Percentiles rank a stretch among this genome's conserved stretches.
These are phyloP conservation scores for Pseudogymnoascus sp. DNA, from an alignment of 2,329 filamentous ascomycete species.

Conservation along the genomic window DNA sequence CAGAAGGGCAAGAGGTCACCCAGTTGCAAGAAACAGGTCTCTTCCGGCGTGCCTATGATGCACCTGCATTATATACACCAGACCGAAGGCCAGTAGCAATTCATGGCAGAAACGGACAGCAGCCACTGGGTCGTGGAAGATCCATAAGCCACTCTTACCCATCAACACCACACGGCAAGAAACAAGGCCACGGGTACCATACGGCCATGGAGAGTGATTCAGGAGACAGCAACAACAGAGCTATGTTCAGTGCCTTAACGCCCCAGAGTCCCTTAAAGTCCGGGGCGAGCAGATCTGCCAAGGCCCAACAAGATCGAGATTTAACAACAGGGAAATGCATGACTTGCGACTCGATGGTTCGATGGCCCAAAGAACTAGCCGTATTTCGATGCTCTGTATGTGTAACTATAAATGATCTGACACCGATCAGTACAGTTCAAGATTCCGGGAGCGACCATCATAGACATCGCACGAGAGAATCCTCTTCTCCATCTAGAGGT, in stretches of 20 bases:
- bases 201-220: constrained; percentile 37
- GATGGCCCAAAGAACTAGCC: constrained; percentile 67
- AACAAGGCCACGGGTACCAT: constrained; percentile 40
- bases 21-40: not conserved
- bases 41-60: not conserved
- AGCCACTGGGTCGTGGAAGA: constrained; percentile 22
- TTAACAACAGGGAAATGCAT: constrained; percentile 70
- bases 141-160: constrained; percentile 79
- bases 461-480: not conserved
- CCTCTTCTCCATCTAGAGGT: not conserved
- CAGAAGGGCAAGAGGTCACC: not conserved
- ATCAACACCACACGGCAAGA: constrained; percentile 59
- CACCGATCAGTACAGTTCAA: constrained; percentile 29
- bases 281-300: constrained; percentile 27
- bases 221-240: constrained; percentile 39
- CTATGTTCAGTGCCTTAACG: constrained; percentile 14
- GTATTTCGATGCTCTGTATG: constrained; percentile 81
- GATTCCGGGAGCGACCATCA: not conserved
- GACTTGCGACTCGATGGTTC: constrained; percentile 74
- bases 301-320: constrained; percentile 44
- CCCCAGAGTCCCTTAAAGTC: constrained; percentile 14
- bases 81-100: not conserved
- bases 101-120: constrained; percentile 10
- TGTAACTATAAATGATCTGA: constrained; percentile 75
- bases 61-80: not conserved